These are phyloP conservation scores for Globisporangium middletonii DNA, from an alignment of 352 stramenopile species.

Conservation along the genomic window DNA sequence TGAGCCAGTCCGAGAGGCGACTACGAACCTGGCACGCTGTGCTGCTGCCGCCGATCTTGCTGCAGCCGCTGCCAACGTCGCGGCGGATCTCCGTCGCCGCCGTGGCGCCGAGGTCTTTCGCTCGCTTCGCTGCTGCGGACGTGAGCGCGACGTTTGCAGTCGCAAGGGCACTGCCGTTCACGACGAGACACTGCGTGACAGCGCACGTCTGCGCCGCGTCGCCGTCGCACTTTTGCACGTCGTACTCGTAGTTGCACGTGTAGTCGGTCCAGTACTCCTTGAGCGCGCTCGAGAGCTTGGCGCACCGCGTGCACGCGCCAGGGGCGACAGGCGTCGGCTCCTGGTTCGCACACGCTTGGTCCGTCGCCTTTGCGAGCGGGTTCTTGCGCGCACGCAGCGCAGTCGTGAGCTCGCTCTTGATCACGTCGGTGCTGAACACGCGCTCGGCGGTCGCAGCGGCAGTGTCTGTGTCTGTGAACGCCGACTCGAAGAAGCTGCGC, in stretches of 20 bases:
- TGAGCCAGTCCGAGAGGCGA: constrained; percentile 33
- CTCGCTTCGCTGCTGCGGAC: constrained; percentile 32
- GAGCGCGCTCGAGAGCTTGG: constrained; percentile 36
- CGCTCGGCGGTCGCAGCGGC: constrained; percentile 10
- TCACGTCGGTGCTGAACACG: constrained; percentile 20
- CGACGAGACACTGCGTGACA: constrained; percentile 49
- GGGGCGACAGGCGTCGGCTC: constrained; percentile 16
- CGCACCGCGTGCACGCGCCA: constrained; percentile 40
- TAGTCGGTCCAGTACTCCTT: constrained; percentile 64
- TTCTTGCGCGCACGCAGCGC: constrained; percentile 21
- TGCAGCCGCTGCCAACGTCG: constrained; percentile 26
- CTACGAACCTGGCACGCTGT: constrained; percentile 23
- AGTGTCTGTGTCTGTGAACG: constrained; percentile 12
- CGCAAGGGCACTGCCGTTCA: constrained; percentile 37
- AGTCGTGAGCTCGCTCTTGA: constrained; percentile 15
- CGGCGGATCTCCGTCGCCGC: constrained; percentile 52
- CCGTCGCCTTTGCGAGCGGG: constrained; percentile 18
- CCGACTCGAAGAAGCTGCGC: constrained; percentile 36
- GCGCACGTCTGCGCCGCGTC: constrained; percentile 24
- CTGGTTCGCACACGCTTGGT: constrained; percentile 16
- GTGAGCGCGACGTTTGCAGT: constrained; percentile 26
- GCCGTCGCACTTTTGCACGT: constrained; percentile 34
- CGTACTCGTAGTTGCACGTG: constrained; percentile 50
- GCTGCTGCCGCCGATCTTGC: constrained; percentile 20
- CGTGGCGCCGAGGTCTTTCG: constrained; percentile 18